Conservation (phyloP, 2,329 filamentous ascomycete species). For the Fusarium duplospermum region DNA sequence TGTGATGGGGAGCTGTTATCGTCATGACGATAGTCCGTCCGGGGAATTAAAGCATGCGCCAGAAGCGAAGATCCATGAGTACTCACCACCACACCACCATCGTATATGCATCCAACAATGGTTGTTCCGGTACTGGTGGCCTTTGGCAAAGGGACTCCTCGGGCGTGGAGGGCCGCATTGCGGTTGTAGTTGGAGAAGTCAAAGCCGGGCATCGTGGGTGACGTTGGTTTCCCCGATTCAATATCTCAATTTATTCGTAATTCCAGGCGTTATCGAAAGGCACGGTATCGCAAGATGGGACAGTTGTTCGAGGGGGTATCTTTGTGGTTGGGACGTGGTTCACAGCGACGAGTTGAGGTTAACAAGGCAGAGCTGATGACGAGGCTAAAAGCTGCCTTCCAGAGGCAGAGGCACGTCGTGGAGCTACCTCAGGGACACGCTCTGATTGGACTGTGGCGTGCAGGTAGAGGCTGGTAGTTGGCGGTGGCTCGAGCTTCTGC, state of each 20-base stretch:
- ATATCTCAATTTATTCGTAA: conserved; percentile 12
- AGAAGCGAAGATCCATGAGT: not conserved
- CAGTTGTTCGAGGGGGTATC: conserved; percentile 35
- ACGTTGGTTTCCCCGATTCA: conserved; percentile 27
- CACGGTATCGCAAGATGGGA: conserved; percentile 18
- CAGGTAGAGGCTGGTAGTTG: conserved; percentile 25
- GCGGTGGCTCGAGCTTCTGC: conserved; percentile 35
- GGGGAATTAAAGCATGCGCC: not conserved
- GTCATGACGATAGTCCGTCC: conserved; percentile 12
- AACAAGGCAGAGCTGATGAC: conserved; percentile 60
- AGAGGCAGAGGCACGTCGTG: conserved; percentile 30
- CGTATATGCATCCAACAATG: conserved; percentile 96
- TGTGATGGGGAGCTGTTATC: conserved; percentile 9
- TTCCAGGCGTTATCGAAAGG: not conserved
- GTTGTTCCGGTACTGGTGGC: conserved; percentile 99
- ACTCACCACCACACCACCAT: conserved; percentile 93
- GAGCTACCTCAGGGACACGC: conserved; percentile 35
- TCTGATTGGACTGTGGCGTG: conserved; percentile 11
- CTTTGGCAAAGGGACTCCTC: conserved; percentile 94
- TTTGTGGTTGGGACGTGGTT: conserved; percentile 38
- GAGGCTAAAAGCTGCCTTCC: conserved; percentile 66
- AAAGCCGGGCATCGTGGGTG: conserved; percentile 87
- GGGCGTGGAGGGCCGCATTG: conserved; percentile 94
- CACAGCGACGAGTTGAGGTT: conserved; percentile 37
- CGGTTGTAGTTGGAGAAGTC: conserved; percentile 99